A percentile compares a stretch with the other conserved stretches of the same genome.
Evolutionary conservation across 768 basidiomycete genomes (phyloP).

Genomic region (Hericium coralloides): DNA sequence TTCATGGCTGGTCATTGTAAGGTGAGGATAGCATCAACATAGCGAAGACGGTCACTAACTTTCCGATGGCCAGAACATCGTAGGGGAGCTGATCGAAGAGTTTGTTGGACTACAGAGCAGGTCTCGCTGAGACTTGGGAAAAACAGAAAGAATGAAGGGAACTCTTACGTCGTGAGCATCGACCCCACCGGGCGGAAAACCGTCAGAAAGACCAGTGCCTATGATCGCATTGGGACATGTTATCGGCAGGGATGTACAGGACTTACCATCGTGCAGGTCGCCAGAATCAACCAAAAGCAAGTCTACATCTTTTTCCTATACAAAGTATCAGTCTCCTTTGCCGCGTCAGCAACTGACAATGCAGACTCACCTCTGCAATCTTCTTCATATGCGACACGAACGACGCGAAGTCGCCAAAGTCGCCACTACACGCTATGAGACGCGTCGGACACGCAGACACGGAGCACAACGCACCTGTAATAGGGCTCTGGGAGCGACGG

Average conservation of each 20-base stretch:
- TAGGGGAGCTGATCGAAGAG: conserved; percentile 69
- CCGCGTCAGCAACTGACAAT: conserved; percentile 4
- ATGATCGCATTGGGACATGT: background rate
- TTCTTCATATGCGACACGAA: conserved; percentile 79
- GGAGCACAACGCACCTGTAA: conserved; percentile 40
- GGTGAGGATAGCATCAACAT: background rate
- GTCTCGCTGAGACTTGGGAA: background rate
- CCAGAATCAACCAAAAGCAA: conserved; percentile 77
- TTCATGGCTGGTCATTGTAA: conserved; percentile 50
- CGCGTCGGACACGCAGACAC: conserved; percentile 36
- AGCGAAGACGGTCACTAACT: conserved; percentile 34
- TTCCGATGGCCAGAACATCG: conserved; percentile 79
- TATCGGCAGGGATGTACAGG: background rate
- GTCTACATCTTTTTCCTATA: conserved; percentile 66
- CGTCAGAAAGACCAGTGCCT: conserved; percentile 76
- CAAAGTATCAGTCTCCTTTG: background rate
- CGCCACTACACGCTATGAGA: conserved; percentile 28
- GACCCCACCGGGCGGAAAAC: conserved; percentile 57
- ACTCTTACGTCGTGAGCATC: conserved; percentile 56
- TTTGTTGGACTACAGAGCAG: conserved; percentile 48
- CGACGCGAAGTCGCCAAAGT: conserved; percentile 79
- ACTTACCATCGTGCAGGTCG: conserved; percentile 61
- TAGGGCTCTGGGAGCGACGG: conserved; percentile 64
- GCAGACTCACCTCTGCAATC: conserved; percentile 42
- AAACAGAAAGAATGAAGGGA: background rate